Conservation (phyloP, 768 basidiomycete genomes). For the Asterophora lycoperdoides region DNA sequence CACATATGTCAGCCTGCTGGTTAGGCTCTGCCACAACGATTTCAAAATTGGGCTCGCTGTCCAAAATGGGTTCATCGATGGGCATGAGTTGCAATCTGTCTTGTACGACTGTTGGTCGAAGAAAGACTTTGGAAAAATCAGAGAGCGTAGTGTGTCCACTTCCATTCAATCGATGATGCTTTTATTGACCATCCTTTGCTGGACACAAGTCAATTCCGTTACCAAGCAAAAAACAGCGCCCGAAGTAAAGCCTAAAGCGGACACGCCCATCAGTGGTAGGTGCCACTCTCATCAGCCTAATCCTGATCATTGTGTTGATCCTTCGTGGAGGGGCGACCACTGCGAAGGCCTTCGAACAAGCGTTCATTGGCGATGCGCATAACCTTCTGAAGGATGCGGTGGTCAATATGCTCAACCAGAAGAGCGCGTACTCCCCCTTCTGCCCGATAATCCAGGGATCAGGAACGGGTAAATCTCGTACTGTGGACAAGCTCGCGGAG, state of each 20-base stretch:
- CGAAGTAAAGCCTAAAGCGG: background rate
- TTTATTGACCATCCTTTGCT: background rate
- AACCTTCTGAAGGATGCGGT: background rate
- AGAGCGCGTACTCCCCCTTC: constrained; percentile 31
- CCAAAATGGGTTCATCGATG: too few species aligned
- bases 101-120: background rate
- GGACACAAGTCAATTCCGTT: background rate
- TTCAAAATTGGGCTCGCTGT: background rate
- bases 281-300: too few species aligned
- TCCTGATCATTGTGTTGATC: too few species aligned
- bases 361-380: background rate
- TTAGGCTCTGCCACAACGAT: background rate
- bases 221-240: background rate
- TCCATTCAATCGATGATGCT: background rate
- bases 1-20: background rate
- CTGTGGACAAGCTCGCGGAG: constrained; percentile 3
- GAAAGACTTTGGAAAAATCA: background rate
- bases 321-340: too few species aligned
- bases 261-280: background rate
- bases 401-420: background rate
- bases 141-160: background rate
- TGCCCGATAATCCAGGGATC: constrained; percentile 9
- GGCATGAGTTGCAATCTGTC: too few species aligned
- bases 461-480: constrained; percentile 10
- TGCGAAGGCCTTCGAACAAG: background rate